Base-by-base conservation (phyloP, 1,284 basidiomycete species). In the Meira miltonrushii region DNA sequence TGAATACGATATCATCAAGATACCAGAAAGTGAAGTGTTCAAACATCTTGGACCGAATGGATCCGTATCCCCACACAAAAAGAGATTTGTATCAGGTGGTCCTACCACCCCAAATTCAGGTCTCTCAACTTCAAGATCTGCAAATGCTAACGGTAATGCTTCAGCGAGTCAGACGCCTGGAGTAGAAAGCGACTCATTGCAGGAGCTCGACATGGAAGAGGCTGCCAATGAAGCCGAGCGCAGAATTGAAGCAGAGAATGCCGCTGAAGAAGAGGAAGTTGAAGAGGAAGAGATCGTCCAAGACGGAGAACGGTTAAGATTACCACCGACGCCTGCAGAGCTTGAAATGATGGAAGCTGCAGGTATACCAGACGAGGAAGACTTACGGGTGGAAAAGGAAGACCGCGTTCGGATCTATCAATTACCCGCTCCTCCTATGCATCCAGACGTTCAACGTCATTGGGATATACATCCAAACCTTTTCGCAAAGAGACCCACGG, bases 281-380 rank as follows among this genome's bases (percentile, higher is more conserved):
- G 63, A 65, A 2, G 57, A 58, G 3, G 64, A 59, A 1, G 65
- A 67, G 8, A 46, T 75, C 9, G 53, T 77, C 0, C 41, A 69
- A 38, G 75, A 77, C 13, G 74, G 75, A 7, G 75, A 77, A 47
- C 47, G 60, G 10, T 55, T 77, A 13, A 69, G 68, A 12, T 55
- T 77, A 2, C 74, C 75, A 2, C 75, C 75, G 0, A 77, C 75
- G 12, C 75, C 75, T 2, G 66, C 69, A 46, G 71, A 77, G 61
- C 56, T 77, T 33, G 72, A 74, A 37, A 69, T 71, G 19, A 61
- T 77, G 59, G 75, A 77, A 37, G 57, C 60, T 8, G 71, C 71
- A 0, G 75, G 75, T 7, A 70, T 76, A 41, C 69, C 71, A 28
- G 75, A 77, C 25, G 75, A 77, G 23, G 67, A 69, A 43, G 75